Evolutionary conservation across 805 yeast species (phyloP), one percentile per base, ranked within the genome.

Genomic region (Starmerella asiatica): DNA sequence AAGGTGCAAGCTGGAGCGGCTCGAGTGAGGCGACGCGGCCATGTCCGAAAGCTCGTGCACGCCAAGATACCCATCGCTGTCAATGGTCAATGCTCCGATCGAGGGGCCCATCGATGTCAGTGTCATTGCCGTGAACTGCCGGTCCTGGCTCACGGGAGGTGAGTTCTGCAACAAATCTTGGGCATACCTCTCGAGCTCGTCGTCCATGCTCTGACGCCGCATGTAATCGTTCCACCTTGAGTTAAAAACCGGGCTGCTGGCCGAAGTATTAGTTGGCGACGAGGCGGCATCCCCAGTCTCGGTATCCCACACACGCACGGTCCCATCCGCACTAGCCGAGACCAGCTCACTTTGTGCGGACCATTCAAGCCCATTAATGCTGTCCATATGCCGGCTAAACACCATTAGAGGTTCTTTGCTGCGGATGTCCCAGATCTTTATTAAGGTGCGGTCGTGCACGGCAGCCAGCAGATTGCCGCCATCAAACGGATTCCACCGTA

Each of bases 361-460:
- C 88, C 91, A 82, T 44, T 73, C 71, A 29, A 82, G 50, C 18
- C 73, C 59, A 6, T 74, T 70, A 14, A 82, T 63, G 26, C 57
- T 56, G 44, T 70, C 76, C 5, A 62, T 55, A 50, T 78, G 84
- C 1, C 81, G 82, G 2, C 60, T 53, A 29, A 79, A 60, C 30
- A 61, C 60, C 7, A 73, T 70, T 38, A 73, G 60, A 2, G 76
- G 74, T 15, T 66, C 68, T 29, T 63, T 58, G 29, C 73, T 66
- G 46, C 93, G 65, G 33, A 79, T 71, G 59, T 82, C 93, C 93
- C 93, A 82, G 24, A 82, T 61, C 47, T 75, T 63, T 31, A 76
- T 69, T 3, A 70, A 57, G 3, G 71, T 72, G 20, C 46, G 46
- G 27, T 62, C 57, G 48, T 75, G 79, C 5, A 76, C 72, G 2